Evolutionary conservation across 73 alveolate species (phyloP).

Genomic region (Tetrahymena elliotti): DNA sequence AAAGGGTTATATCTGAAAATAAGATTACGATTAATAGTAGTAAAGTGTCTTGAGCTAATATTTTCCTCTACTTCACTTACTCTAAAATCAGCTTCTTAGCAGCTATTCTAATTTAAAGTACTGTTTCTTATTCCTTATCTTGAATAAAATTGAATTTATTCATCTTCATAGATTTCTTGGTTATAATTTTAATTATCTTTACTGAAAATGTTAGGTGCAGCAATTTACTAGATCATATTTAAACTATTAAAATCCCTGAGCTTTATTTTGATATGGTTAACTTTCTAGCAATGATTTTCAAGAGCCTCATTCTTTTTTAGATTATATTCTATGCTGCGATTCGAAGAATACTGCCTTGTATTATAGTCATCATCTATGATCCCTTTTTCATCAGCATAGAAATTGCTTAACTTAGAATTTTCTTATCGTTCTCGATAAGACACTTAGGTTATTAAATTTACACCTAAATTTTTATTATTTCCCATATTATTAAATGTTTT

Average conservation of each 20-base stretch:
- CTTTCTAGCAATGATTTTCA: background rate
- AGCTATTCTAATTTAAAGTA: background rate
- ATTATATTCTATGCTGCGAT: background rate
- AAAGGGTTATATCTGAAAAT: background rate
- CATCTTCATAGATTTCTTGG: background rate
- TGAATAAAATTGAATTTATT: background rate
- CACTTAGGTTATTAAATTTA: too few species aligned
- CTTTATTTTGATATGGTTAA: background rate
- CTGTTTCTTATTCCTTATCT: background rate
- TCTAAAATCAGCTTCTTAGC: background rate
- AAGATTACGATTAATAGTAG: background rate
- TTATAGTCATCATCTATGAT: background rate
- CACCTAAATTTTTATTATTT: too few species aligned
- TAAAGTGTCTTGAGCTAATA: background rate
- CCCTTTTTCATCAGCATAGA: background rate
- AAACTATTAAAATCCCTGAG: background rate
- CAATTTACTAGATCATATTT: background rate
- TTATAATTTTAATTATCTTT: background rate
- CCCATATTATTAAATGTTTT: background rate
- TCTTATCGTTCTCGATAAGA: background rate
- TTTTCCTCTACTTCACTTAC: background rate
- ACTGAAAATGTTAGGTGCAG: background rate
- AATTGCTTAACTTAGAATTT: background rate
- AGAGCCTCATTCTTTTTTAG: background rate
- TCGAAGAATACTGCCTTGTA: background rate